A percentile compares a stretch with the other conserved stretches of the same genome.
These are phyloP conservation scores for Picochlorum sp. DNA, from an alignment of 139 green algal species.

Conservation along the genomic window DNA sequence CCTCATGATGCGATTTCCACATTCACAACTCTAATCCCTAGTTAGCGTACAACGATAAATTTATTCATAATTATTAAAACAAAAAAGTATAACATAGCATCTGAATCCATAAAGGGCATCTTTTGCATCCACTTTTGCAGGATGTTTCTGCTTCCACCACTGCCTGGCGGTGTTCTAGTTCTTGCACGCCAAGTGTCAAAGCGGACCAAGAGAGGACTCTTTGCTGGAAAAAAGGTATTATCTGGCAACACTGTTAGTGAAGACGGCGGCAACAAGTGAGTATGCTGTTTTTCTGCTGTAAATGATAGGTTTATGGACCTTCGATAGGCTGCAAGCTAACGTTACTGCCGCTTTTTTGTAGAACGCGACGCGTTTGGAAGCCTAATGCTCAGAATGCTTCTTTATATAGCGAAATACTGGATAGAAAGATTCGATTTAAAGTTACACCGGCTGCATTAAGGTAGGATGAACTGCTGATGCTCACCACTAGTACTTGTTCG, in stretches of 20 bases:
- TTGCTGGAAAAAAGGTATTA: slow-evolving; percentile 44
- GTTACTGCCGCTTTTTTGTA: slow-evolving; percentile 12
- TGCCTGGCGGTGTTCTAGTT: slow-evolving; percentile 14
- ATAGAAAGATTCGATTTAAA: slow-evolving; percentile 42
- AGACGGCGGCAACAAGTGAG: slow-evolving; percentile 74
- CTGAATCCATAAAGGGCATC: too few species aligned
- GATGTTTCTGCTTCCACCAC: neutral
- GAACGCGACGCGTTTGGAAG: slow-evolving; percentile 54
- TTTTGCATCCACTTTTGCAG: too few species aligned
- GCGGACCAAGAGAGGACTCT: slow-evolving; percentile 46
- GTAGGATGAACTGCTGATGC: slow-evolving; percentile 14
- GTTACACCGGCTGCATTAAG: slow-evolving; percentile 68
- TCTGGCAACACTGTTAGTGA: slow-evolving; percentile 75
- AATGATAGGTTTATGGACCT: neutral
- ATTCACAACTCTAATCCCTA: too few species aligned
- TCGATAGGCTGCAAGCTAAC: neutral
- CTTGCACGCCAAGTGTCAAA: slow-evolving; percentile 16
- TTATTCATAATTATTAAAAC: too few species aligned
- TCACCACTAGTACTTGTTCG: neutral
- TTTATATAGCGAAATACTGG: slow-evolving; percentile 62
- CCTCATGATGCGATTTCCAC: too few species aligned
- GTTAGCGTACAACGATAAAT: too few species aligned
- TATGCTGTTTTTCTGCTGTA: neutral
- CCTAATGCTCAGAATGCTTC: slow-evolving; percentile 67
- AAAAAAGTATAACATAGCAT: too few species aligned